These are phyloP conservation scores for Penicillium alfredii DNA, from an alignment of 495 filamentous ascomycete species.

Conservation along the genomic window DNA sequence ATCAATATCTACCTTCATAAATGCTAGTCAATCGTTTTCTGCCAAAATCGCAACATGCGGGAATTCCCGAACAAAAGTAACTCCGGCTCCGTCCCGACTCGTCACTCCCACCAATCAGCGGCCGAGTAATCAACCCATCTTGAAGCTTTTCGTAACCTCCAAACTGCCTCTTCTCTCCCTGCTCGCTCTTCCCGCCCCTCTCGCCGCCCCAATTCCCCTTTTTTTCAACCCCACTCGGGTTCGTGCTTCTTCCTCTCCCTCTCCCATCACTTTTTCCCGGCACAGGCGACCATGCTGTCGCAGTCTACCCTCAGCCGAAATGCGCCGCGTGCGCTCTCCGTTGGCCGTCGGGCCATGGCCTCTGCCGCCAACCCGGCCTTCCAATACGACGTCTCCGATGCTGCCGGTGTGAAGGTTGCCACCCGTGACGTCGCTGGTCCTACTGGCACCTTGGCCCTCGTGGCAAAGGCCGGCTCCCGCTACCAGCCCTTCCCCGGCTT, in stretches of 20 bases:
- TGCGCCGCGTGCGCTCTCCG: conserved; percentile 64
- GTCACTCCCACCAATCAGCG: conserved; percentile 37
- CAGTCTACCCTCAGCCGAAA: conserved; percentile 71
- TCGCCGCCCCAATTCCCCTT: conserved; percentile 37
- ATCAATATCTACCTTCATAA: no score
- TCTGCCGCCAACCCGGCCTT: conserved; percentile 74
- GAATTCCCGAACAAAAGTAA: conserved; percentile 29
- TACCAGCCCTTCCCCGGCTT: conserved; percentile 86
- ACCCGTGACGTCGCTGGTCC: conserved; percentile 81
- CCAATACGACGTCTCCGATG: conserved; percentile 81
- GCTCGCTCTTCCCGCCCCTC: conserved; percentile 19
- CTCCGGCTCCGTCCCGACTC: conserved; percentile 44
- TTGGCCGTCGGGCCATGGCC: conserved; percentile 67
- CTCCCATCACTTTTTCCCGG: conserved; percentile 30
- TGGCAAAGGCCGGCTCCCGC: conserved; percentile 86
- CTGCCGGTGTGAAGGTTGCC: conserved; percentile 82
- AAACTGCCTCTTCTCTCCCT: conserved; percentile 29
- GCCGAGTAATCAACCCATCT: conserved; percentile 40
- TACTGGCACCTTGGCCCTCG: conserved; percentile 82
- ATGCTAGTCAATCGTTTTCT: no score
- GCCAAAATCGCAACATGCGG: no score
- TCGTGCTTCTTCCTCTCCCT: conserved; percentile 20
- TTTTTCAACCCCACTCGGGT: conserved; percentile 34
- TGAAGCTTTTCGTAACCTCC: conserved; percentile 46
- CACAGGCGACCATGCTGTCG: conserved; percentile 72